Base-by-base conservation (phyloP, 2,329 filamentous ascomycete genomes). In the Scytalidium sp. region DNA sequence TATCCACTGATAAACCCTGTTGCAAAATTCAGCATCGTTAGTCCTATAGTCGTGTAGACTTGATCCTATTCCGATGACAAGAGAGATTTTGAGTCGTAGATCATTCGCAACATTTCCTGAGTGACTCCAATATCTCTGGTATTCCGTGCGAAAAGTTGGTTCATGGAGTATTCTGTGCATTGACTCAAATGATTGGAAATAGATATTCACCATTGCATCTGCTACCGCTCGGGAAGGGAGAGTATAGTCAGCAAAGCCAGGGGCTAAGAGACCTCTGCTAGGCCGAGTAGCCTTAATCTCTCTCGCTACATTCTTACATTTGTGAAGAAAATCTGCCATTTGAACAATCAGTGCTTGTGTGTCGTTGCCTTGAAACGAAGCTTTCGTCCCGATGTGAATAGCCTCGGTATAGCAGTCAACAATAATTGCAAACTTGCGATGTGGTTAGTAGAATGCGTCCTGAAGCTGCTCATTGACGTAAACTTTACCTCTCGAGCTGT, bases 111-210 rank as follows among this genome's bases (percentile, higher is more conserved):
- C 54, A 7, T 6, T 54, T 4, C 63, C 60, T 0, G 67, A 62
- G 3, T 67, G 50, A 3, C 67, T 60, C 77, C 77, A 81, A 52
- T 75, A 76, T 1, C 46, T 60, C 3, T 65, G 51, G 54, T 80
- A 83, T 7, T 79, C 73, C 19, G 64, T 55, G 68, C 70, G 71
- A 51, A 83, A 84, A 0, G 70, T 74, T 0, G 78, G 78, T 3
- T 67, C 60, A 48, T 83, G 79, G 0, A 83, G 59, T 41, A 83
- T 74, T 3, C 77, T 72, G 46, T 79, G 73, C 0, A 70, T 68
- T 1, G 69, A 71, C 51, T 80, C 80, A 50, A 77, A 80, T 0
- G 65, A 74, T 2, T 62, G 60, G 41, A 81, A 72, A 60, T 83
- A 84, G 0, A 74, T 54, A 1, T 59, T 50, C 6, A 70, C 67